Conservation (phyloP, 1,284 basidiomycete species). For the Inonotus hispidus region DNA sequence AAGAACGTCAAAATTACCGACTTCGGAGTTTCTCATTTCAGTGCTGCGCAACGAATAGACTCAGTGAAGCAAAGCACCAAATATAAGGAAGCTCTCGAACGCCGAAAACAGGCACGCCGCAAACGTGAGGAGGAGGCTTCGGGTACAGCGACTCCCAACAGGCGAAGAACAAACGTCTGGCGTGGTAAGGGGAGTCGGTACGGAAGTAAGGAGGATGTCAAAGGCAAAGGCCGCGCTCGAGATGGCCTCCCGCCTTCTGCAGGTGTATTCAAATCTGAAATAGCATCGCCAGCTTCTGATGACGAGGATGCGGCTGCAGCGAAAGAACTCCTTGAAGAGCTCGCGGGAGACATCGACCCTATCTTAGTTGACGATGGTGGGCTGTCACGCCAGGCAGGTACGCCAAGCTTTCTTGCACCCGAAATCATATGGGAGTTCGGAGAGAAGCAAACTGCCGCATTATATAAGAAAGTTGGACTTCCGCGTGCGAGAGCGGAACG, state of each 20-base stretch:
- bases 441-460: not conserved
- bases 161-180: constrained; percentile 88
- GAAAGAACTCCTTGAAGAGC: constrained; percentile 11
- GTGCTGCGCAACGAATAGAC: constrained; percentile 73
- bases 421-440: constrained; percentile 77
- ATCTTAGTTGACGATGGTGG: constrained; percentile 18
- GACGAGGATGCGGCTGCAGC: constrained; percentile 8
- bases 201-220: constrained; percentile 2
- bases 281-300: not conserved
- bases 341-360: constrained; percentile 11
- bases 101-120: constrained; percentile 6
- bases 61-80: constrained; percentile 33
- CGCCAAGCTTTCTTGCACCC: constrained; percentile 96
- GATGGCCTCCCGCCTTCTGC: not conserved
- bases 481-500: not conserved
- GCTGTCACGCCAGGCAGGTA: constrained; percentile 57
- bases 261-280: not conserved
- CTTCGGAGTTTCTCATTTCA: constrained; percentile 97
- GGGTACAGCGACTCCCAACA: constrained; percentile 42
- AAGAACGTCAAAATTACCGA: constrained; percentile 93
- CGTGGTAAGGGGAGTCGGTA: constrained; percentile 41
- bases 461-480: not conserved
- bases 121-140: constrained; percentile 1
- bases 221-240: constrained; percentile 9
- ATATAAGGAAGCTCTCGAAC: constrained; percentile 1